Conservation (phyloP, 208 protist genomes). For the Trypanosoma cruzi region DNA sequence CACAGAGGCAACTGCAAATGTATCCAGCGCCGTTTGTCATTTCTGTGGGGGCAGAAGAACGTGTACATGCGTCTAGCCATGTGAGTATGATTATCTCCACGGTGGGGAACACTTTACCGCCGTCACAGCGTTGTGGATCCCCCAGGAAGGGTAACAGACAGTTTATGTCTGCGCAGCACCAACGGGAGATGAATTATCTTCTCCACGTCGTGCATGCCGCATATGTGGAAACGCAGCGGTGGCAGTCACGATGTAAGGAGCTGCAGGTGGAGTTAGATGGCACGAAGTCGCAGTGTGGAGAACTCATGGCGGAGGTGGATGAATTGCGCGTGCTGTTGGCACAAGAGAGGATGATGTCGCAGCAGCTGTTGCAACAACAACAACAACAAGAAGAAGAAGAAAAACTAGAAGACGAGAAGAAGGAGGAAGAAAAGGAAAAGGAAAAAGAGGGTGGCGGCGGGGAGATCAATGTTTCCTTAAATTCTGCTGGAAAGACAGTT, state of each 20-base stretch:
- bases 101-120: neutral
- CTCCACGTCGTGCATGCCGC: conserved; percentile 6
- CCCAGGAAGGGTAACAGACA: neutral
- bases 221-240: neutral
- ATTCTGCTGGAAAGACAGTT: too few relatives aligned
- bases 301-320: neutral
- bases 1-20: too few relatives aligned
- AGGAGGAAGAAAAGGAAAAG: neutral
- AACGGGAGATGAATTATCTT: conserved; percentile 8
- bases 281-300: neutral
- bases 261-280: neutral
- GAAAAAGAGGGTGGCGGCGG: neutral
- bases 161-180: neutral
- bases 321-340: too few relatives aligned
- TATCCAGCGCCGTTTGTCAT: neutral
- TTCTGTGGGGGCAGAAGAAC: neutral
- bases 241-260: neutral
- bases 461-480: neutral
- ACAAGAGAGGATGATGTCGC: neutral
- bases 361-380: neutral
- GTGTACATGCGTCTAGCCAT: neutral
- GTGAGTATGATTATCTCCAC: neutral
- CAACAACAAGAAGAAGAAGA: neutral
- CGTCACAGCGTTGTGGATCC: neutral
- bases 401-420: neutral